Base-by-base conservation (phyloP, 2,329 filamentous ascomycete genomes). In the Colletotrichum kahawae region DNA sequence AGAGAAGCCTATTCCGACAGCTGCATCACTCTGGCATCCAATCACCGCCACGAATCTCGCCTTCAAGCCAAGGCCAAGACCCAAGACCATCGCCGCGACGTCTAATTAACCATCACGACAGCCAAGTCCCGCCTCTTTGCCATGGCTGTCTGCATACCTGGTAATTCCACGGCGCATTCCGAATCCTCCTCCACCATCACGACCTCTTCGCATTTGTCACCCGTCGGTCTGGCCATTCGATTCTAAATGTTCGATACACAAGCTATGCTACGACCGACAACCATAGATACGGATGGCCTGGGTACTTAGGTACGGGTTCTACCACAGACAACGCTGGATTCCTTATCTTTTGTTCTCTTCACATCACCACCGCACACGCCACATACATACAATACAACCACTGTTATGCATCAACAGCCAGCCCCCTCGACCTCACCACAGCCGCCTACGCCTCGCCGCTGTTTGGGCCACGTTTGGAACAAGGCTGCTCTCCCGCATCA, bases 391-490 rank as follows among this genome's bases (percentile, higher is more conserved):
- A 51, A 29, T 51, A 51, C 43, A 51, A 51, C n/a, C 21, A 13
- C 43, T 51, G 33, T 27, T 31, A 31, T 24, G 10, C 34, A 64
- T 51, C 24, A 21, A 51, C 34, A 27, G n/a, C 24, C 16, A 27
- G 27, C 21, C 62, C 38, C 33, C 38, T 33, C 43, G 8, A 48
- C 43, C 56, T 63, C 67, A 71, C 34, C 51, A 65, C 34, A 29
- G 36, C 48, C 69, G 69, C 29, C 62, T 54, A 56, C 38, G 62
- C 71, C 60, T 71, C 60, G 68, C 54, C 33, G 62, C 57, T 48
- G 72, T 75, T 72, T 75, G 72, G 69, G 63, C 69, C 54, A 56
- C 63, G 72, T 75, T 75, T 75, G 69, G 72, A 75, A 75, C 69
- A 72, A 67, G 72, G 63, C 72, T 72, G 62, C 29, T 38, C 63